Base-by-base conservation (phyloP, 192 early-diverging fungal genomes). In the Neocallimastix lanati region DNA sequence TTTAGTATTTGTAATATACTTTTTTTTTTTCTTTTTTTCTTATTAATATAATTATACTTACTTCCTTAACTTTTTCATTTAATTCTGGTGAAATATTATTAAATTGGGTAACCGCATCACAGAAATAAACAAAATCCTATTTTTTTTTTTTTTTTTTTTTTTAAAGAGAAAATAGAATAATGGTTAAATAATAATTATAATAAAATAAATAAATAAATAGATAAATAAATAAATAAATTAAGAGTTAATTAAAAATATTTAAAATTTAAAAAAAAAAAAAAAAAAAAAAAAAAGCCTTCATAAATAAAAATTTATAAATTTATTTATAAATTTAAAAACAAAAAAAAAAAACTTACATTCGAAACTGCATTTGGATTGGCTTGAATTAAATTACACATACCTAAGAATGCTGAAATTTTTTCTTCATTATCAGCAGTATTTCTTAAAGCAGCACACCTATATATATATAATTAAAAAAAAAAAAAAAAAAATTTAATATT, bases 321-420 rank as follows among this genome's bases (percentile, higher is more conserved):
- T n/a, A n/a, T n/a, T n/a, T n/a, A n/a, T n/a, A n/a, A n/a, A n/a
- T n/a, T n/a, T n/a, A n/a, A n/a, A n/a, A n/a, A n/a, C n/a, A n/a
- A n/a, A n/a, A n/a, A n/a, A n/a, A 50, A 21, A 50, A 50, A 50
- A 50, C 40, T 50, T 50, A 50, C 40, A 50, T 50, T 50, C 4
- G 40, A 50, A 50, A 50, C 40, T 58, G 40, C 95, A 77, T 95
- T 88, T 21, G 98, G 96, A 84, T 98, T 98, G 40, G 89, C 84
- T 80, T 93, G 87, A 76, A 98, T 95, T 92, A 98, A 93, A 38
- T 92, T 89, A 86, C 96, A 97, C 82, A 99, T 82, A 40, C 98
- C 98, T 82, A 88, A 88, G 89, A 96, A 99, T 21, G 98, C 95
- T 78, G 92, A 94, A 80, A 93, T 92, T 87, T 99, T 99, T 84